These are phyloP conservation scores for Amanita phalloides DNA, from an alignment of 768 basidiomycete species.

Conservation along the genomic window DNA sequence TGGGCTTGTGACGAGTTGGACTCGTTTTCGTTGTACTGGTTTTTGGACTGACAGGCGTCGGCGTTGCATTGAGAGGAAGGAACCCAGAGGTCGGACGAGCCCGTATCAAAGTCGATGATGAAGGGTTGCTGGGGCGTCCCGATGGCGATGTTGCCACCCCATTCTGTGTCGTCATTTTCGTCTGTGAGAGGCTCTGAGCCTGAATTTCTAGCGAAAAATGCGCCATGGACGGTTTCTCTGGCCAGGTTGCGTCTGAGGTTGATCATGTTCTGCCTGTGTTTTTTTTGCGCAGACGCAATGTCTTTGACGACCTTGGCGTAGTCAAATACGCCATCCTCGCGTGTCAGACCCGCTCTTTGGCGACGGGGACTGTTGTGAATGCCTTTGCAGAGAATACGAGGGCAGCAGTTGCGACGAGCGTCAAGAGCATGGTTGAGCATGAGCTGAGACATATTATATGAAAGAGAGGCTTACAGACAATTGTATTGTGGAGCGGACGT, in stretches of 20 bases:
- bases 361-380: background rate
- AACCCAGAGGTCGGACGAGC: slow-evolving; percentile 38
- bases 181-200: slow-evolving; percentile 19
- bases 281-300: slow-evolving; percentile 12
- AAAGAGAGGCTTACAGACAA: background rate
- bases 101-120: slow-evolving; percentile 44
- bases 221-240: background rate
- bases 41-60: slow-evolving; percentile 26
- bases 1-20: slow-evolving; percentile 26
- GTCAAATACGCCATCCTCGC: slow-evolving; percentile 14
- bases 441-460: background rate
- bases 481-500: background rate
- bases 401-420: background rate
- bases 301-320: slow-evolving; percentile 8
- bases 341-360: slow-evolving; percentile 5
- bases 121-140: slow-evolving; percentile 35
- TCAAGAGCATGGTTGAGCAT: background rate
- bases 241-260: slow-evolving; percentile 13
- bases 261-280: slow-evolving; percentile 16
- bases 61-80: slow-evolving; percentile 24
- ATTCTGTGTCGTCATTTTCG: slow-evolving; percentile 24
- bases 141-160: slow-evolving; percentile 34
- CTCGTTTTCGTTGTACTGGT: slow-evolving; percentile 21
- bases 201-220: background rate
- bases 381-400: background rate